phyloP scores from a whole-genome alignment of 768 basidiomycete species.

The Chalciporus chontae region DNA sequence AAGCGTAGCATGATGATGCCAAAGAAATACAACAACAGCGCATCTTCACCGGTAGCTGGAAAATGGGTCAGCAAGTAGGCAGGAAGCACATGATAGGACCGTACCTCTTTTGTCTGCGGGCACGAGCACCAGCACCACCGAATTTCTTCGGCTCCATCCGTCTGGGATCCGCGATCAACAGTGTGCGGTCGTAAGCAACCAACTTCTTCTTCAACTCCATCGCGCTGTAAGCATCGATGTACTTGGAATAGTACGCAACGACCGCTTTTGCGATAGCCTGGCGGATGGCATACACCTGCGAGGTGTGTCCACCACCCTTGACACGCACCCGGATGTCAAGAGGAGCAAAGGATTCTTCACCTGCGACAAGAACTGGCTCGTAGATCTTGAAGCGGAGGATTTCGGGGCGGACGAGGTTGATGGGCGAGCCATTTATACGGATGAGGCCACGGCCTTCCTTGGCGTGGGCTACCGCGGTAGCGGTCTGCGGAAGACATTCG shows the following conservation, averaged over 20 bases:
- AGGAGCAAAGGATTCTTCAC: slow-evolving; percentile 80
- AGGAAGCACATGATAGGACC: background rate
- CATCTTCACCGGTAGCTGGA: slow-evolving; percentile 63
- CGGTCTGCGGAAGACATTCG: slow-evolving; percentile 57
- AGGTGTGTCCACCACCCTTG: slow-evolving; percentile 99
- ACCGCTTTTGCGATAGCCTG: slow-evolving; percentile 98
- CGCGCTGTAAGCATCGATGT: slow-evolving; percentile 94
- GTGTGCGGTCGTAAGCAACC: slow-evolving; percentile 89
- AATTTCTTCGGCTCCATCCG: slow-evolving; percentile 99
- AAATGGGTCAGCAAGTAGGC: slow-evolving; percentile 11
- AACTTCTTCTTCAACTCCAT: slow-evolving; percentile 98
- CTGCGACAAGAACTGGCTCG: slow-evolving; percentile 92
- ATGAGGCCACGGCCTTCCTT: slow-evolving; percentile 95
- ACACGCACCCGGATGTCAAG: slow-evolving; percentile 98
- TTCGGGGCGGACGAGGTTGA: slow-evolving; percentile 92
- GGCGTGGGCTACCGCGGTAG: slow-evolving; percentile 96
- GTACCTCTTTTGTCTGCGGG: slow-evolving; percentile 95
- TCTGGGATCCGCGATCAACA: slow-evolving; percentile 91
- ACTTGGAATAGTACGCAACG: slow-evolving; percentile 98
- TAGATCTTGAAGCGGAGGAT: slow-evolving; percentile 98
- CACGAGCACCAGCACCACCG: slow-evolving; percentile 97
- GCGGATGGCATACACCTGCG: slow-evolving; percentile 97
- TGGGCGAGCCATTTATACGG: slow-evolving; percentile 95
- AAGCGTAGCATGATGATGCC: slow-evolving; percentile 45
- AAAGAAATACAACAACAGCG: slow-evolving; percentile 33